Conservation (phyloP, 495 filamentous ascomycete genomes). For the Choiromyces venosus region DNA sequence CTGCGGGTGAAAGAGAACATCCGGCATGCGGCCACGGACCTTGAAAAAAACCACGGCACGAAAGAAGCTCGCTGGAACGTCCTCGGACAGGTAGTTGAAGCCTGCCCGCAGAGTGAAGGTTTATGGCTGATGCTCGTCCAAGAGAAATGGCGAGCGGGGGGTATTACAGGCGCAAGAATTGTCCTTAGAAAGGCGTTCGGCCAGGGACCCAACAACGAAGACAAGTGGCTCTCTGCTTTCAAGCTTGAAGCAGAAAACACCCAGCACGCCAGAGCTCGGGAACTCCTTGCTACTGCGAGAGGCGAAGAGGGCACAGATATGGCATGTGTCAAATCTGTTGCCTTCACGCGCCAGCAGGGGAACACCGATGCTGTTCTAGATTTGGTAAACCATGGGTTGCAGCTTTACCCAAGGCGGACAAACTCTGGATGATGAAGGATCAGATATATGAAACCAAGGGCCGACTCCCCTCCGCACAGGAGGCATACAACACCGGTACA, state of each 20-base stretch:
- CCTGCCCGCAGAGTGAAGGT: slow-evolving; percentile 80
- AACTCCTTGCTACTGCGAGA: slow-evolving; percentile 72
- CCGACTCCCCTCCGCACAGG: too few species aligned
- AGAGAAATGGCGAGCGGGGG: slow-evolving; percentile 81
- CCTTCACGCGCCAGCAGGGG: slow-evolving; percentile 78
- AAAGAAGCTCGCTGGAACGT: slow-evolving; percentile 74
- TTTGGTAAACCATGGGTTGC: slow-evolving; percentile 77
- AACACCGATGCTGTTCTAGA: slow-evolving; percentile 73
- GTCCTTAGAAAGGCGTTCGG: slow-evolving; percentile 83
- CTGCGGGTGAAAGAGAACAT: slow-evolving; percentile 76
- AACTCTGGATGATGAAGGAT: too few species aligned
- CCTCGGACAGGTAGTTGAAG: slow-evolving; percentile 87
- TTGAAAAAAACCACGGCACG: too few species aligned
- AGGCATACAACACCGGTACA: too few species aligned
- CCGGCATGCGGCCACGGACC: slow-evolving; percentile 82
- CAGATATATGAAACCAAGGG: too few species aligned
- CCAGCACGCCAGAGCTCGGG: too few species aligned
- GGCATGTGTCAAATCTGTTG: slow-evolving; percentile 91
- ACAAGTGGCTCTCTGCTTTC: slow-evolving; percentile 92
- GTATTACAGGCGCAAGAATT: slow-evolving; percentile 73
- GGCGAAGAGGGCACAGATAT: slow-evolving; percentile 85
- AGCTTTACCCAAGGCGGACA: slow-evolving; percentile 75
- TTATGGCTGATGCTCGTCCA: slow-evolving; percentile 94
- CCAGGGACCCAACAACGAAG: slow-evolving; percentile 88
- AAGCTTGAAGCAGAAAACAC: slow-evolving; percentile 92